Evolutionary conservation across 805 yeast genomes (phyloP).

Genomic region (Candida pini): DNA sequence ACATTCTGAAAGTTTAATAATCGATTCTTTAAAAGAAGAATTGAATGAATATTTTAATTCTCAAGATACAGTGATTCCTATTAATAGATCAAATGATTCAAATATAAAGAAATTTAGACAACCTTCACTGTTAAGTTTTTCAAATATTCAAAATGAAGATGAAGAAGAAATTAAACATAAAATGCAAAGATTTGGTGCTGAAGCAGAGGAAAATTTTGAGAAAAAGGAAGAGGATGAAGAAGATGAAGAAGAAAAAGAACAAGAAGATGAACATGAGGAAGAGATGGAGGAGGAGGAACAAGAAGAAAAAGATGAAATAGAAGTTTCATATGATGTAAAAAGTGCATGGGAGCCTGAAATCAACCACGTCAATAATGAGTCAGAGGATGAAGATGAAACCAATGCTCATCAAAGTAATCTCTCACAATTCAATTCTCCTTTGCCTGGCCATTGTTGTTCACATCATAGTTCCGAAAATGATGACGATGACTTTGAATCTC

Average conservation of each 20-base stretch:
- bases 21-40: constrained; percentile 50
- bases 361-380: too few relatives aligned
- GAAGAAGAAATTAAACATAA: neutral
- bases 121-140: constrained; percentile 1
- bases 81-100: constrained; percentile 5
- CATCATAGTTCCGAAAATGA: too few relatives aligned
- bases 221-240: constrained; percentile 3
- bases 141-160: neutral
- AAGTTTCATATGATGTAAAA: too few relatives aligned
- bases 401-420: neutral
- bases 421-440: neutral
- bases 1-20: constrained; percentile 56
- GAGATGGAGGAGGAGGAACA: neutral
- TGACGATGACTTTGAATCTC: neutral
- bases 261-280: constrained; percentile 4
- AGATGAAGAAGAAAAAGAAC: constrained; percentile 6
- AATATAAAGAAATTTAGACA: neutral
- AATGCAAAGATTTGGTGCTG: constrained; percentile 3
- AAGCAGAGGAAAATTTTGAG: constrained; percentile 1
- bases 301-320: neutral
- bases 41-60: constrained; percentile 42
- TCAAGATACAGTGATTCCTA: constrained; percentile 23
- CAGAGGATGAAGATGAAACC: neutral
- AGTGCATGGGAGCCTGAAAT: too few relatives aligned
- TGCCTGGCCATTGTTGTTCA: too few relatives aligned